Base-by-base conservation (phyloP, 139 green algal species). In the Zygnema cylindricum region DNA sequence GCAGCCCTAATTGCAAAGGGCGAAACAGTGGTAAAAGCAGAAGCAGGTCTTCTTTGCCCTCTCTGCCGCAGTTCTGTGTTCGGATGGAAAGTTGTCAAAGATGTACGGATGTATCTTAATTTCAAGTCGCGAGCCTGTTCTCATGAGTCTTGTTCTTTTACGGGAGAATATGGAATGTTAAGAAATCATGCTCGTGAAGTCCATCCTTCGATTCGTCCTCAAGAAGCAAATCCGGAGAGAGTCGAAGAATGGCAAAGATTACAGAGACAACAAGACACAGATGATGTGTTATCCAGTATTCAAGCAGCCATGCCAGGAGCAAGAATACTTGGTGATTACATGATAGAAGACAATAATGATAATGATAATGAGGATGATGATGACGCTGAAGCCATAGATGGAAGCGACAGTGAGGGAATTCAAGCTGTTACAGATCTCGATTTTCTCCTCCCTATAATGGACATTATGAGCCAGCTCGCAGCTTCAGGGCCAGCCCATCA, bases 211-310 rank as follows among this genome's bases (percentile, higher is more conserved):
- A 42, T n/a, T 33, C 79, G 79, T 30, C 79, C 79, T 30, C 54
- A 57, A 42, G 79, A 75, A n/a, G 79, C 43, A 42, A 69, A 86
- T 69, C 79, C 79, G 21, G 43, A 57, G 36, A 39, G 79, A 40
- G 79, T 78, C 54, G 54, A 69, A 57, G 39, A 84, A 42, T 86
- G 79, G 79, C 79, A 55, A 30, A 75, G 79, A 2, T 69, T 86
- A 30, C 41, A 86, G 79, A 75, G 79, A 25, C 79, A 86, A 69
- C 79, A 76, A 40, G 79, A 86, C 21, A 55, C 73, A 2, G 79
- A 69, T 41, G 79, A 86, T 69, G 79, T 86, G 79, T 40, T 86
- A 30, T 81, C 54, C 7, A 86, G 41, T 69, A 86, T 86, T 69
- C 79, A 69, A 57, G 79, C 79, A 43, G 79, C 79, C 35, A 86